Base-by-base conservation (phyloP, 495 filamentous ascomycete genomes). In the Cryomyces minteri region DNA sequence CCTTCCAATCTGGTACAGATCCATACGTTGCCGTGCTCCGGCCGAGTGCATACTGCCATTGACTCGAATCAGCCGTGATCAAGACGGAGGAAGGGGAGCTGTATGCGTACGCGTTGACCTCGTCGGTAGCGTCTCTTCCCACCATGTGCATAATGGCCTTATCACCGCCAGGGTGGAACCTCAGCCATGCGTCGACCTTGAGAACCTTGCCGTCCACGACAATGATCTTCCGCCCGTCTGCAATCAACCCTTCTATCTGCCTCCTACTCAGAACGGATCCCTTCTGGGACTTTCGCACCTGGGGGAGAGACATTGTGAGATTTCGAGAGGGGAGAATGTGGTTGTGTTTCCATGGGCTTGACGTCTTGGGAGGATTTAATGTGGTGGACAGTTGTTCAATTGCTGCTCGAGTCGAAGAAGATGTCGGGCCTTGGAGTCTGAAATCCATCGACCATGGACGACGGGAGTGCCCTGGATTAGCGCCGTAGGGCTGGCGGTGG, bases 91-190 rank as follows among this genome's bases (percentile, higher is more conserved):
- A 32, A 48, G 31, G 38, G 40, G 32, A 47, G 34, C 43, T 49
- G 34, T 37, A 37, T 6, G 77, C 84, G 46, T 72, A 94, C 84
- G 74, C 80, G 62, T 82, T 86, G 54, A 95, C 79, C 63, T 96
- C 90, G 61, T 95, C 86, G 12, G 90, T 95, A 34, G 85, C 92
- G 77, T 98, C 90, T 63, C 84, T 74, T 43, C 90, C 90, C 43
- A 98, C 79, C 86, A 96, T 88, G 59, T 98, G 90, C 61, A 74
- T 67, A 49, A 98, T 94, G 25, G 92, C 72, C 62, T 85, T 93
- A 54, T 88, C 82, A 40, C 90, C 90, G 45, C 90, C 90, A 11
- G 90, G 90, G 55, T 98, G 90, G 56, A 77, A 96, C 43, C 73
- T 72, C 32, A 88, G 67, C 82, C 83, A 98, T 31, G 81, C 70